A percentile compares a stretch with the other conserved stretches of the same genome.
These are phyloP conservation scores for Astragalus glycyphyllos DNA, from an alignment of 306 rosid species.

Conservation along the genomic window DNA sequence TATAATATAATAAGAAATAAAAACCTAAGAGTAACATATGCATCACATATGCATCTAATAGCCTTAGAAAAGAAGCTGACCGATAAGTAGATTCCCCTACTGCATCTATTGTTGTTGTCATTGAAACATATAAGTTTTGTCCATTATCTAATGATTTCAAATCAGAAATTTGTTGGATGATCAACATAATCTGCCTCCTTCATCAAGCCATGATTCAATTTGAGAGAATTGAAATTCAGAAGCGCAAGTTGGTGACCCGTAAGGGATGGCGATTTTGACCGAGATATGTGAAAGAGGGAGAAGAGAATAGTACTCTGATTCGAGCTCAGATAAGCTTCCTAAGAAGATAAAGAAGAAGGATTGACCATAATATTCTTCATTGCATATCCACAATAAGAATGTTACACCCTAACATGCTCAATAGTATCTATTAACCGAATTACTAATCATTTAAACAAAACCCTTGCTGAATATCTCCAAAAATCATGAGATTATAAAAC, in stretches of 20 bases:
- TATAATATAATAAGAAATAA: not conserved
- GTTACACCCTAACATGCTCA: no score
- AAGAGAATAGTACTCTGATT: no score
- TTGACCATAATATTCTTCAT: no score
- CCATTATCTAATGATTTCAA: slow-evolving; percentile 49
- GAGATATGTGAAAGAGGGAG: no score
- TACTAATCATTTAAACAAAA: no score
- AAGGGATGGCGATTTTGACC: no score
- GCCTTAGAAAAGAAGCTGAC: slow-evolving; percentile 47
- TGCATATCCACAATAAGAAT: no score
- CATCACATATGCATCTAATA: not conserved
- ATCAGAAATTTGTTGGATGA: slow-evolving; percentile 55
- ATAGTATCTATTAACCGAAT: no score
- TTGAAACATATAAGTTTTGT: slow-evolving; percentile 72
- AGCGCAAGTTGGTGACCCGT: slow-evolving; percentile 85
- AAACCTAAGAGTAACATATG: not conserved
- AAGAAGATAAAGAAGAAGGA: no score
- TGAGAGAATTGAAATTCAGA: slow-evolving; percentile 64
- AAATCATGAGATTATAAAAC: no score
- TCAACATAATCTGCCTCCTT: slow-evolving; percentile 81
- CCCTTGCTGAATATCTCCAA: no score
- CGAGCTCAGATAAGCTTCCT: no score
- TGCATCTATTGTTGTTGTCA: slow-evolving; percentile 81
- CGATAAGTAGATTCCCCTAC: slow-evolving; percentile 76
- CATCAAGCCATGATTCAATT: slow-evolving; percentile 88